These are phyloP conservation scores for Cinchona pubescens DNA, from an alignment of 257 asterid species.

Conservation along the genomic window DNA sequence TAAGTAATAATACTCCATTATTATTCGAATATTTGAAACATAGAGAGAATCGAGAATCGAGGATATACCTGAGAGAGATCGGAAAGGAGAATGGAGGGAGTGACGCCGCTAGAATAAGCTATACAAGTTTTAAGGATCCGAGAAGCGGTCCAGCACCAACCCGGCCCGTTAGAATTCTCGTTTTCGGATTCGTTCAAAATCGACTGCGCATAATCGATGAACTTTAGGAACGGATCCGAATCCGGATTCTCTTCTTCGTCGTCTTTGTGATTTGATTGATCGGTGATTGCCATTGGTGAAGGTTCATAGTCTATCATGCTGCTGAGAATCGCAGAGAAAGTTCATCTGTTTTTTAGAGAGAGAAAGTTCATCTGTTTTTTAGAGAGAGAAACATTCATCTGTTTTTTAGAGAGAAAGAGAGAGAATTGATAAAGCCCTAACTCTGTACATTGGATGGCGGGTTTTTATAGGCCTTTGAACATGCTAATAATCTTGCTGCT, in stretches of 20 bases:
- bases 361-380: conserved; percentile 17
- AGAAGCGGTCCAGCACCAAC: conserved; percentile 87
- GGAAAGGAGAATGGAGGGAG: conserved; percentile 90
- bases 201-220: conserved; percentile 58
- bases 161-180: conserved; percentile 38
- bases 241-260: conserved; percentile 25
- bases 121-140: conserved; percentile 72
- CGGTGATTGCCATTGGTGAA: conserved; percentile 47
- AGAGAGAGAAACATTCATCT: conserved; percentile 19
- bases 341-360: not conserved
- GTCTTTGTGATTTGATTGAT: conserved; percentile 22
- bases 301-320: conserved; percentile 34
- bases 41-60: not conserved
- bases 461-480: not conserved
- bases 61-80: conserved; percentile 74
- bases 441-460: conserved; percentile 5
- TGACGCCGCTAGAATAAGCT: conserved; percentile 86
- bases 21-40: not conserved
- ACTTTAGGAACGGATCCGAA: conserved; percentile 62
- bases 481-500: not conserved
- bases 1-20: not conserved
- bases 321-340: conserved; percentile 28
- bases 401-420: not conserved
- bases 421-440: conserved; percentile 1
- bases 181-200: conserved; percentile 41